phyloP scores from a whole-genome alignment of 352 stramenopile species.

The Pythium vanterpoolii region DNA sequence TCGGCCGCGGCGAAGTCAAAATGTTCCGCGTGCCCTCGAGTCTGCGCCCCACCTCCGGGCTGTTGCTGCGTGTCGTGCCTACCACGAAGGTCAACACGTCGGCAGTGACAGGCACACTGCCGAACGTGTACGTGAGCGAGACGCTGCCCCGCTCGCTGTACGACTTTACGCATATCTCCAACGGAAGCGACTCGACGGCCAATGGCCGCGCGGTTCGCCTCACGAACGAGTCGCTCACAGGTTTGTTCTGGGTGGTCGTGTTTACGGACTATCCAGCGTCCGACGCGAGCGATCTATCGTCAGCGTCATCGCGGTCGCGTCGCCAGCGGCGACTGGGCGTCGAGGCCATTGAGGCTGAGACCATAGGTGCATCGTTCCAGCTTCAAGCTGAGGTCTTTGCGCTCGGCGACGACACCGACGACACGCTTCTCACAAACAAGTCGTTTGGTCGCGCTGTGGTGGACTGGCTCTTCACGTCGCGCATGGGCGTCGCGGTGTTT shows the following conservation, averaged over 20 bases:
- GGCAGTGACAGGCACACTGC: conserved; percentile 17
- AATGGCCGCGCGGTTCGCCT: conserved; percentile 40
- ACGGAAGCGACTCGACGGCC: conserved; percentile 17
- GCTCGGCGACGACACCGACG: conserved; percentile 12
- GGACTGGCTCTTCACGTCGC: conserved; percentile 45
- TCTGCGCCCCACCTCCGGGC: conserved; percentile 44
- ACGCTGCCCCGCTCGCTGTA: conserved; percentile 65
- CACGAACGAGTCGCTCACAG: conserved; percentile 47
- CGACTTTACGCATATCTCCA: conserved; percentile 68
- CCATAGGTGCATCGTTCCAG: conserved; percentile 25
- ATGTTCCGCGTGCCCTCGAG: conserved; percentile 68
- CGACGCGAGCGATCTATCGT: background rate
- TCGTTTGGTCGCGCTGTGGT: conserved; percentile 48
- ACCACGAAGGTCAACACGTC: background rate
- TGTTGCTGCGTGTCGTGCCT: conserved; percentile 27
- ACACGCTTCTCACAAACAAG: conserved; percentile 38
- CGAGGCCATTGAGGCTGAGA: background rate
- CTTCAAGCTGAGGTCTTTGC: conserved; percentile 45
- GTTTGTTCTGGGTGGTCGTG: conserved; percentile 72
- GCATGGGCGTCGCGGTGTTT: conserved; percentile 48
- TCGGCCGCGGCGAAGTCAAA: conserved; percentile 43
- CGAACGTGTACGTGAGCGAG: conserved; percentile 74
- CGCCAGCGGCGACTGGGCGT: background rate
- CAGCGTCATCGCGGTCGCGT: background rate
- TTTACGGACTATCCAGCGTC: conserved; percentile 51